Evolutionary conservation across 164 flowering plant genomes (phyloP).

Genomic region (Taxillus chinensis): DNA sequence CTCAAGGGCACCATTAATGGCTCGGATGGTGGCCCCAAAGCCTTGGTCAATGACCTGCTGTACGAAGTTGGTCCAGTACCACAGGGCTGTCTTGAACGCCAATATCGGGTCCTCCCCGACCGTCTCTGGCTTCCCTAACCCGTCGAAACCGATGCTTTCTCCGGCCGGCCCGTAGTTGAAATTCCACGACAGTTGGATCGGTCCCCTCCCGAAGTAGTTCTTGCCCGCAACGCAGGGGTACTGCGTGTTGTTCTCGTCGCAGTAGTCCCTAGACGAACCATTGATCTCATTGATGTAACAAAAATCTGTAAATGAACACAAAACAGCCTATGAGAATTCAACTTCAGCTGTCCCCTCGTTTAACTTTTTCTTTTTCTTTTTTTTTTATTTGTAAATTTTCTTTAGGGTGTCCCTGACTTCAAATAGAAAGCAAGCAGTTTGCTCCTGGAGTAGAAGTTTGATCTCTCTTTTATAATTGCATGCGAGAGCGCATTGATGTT

Average conservation of each 20-base stretch:
- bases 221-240: constrained; percentile 38
- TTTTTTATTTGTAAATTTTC: no score
- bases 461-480: no score
- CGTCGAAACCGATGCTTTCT: constrained; percentile 35
- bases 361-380: no score
- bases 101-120: constrained; percentile 31
- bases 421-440: no score
- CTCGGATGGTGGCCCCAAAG: constrained; percentile 54
- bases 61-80: constrained; percentile 52
- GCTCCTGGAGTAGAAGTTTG: no score
- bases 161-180: constrained; percentile 70
- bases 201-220: constrained; percentile 52
- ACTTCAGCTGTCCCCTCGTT: no score
- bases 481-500: no score
- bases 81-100: constrained; percentile 47
- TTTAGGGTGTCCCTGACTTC: no score
- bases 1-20: constrained; percentile 45
- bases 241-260: constrained; percentile 27
- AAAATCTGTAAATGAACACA: constrained; percentile 20
- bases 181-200: constrained; percentile 61
- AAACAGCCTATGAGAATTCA: not conserved
- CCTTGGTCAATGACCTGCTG: constrained; percentile 38
- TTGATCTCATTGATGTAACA: constrained; percentile 43
- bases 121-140: constrained; percentile 38
- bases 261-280: constrained; percentile 37